Conservation (phyloP, 148 eudicot species). For the Cornus suecica region DNA sequence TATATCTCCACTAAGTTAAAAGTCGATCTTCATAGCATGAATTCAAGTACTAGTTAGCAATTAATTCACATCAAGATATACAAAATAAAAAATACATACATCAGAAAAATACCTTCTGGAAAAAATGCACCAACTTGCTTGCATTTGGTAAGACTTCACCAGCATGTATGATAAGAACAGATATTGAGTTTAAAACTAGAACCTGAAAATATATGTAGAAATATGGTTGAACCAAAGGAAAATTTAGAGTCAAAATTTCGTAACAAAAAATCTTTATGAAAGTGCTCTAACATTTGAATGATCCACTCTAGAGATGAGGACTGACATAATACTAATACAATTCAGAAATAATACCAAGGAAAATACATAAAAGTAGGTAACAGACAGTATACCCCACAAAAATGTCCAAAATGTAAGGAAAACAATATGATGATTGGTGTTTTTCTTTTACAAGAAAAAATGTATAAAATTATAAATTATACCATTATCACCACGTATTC, state of each 20-base stretch:
- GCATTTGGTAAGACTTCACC: constrained; percentile 72
- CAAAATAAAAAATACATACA: background rate
- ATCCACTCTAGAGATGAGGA: background rate
- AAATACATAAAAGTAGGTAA: no score
- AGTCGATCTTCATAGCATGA: no score
- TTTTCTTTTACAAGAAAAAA: no score
- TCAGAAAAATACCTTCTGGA: constrained; percentile 67
- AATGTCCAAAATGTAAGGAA: no score
- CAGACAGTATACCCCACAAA: no score
- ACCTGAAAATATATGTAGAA: constrained; percentile 49
- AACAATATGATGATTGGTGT: no score
- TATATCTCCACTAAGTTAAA: no score
- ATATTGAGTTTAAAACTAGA: constrained; percentile 86
- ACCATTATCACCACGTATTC: no score
- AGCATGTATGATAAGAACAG: constrained; percentile 74
- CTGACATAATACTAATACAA: background rate
- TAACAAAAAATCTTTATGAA: background rate
- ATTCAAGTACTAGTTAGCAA: no score
- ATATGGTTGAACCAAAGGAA: background rate
- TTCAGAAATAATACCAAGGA: background rate
- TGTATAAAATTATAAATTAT: no score
- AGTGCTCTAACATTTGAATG: background rate
- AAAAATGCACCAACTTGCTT: constrained; percentile 70
- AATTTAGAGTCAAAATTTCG: background rate
- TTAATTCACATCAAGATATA: no score